Evolutionary conservation across 305 asterid genomes (phyloP), one percentile per base, ranked within the genome.

Genomic region (Solanum hybrid): DNA sequence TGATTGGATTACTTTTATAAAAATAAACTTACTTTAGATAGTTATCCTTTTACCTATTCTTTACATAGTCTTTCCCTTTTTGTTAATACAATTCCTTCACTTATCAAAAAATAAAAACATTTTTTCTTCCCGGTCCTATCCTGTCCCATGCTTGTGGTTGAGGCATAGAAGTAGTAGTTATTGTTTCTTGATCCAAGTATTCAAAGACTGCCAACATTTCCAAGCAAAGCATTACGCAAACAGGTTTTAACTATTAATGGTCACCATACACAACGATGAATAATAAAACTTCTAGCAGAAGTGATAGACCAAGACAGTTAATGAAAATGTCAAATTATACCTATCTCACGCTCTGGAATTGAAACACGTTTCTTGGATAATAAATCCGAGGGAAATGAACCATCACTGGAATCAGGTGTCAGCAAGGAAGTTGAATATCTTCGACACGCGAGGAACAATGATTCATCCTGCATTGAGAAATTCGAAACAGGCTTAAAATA

Each of bases 361-460:
- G 87, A 75, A 79, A 93, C 92, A 73, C 34, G 86, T 72, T 93
- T 95, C 71, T 94, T 87, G 60, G 96, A 90, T 91, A 94, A 90
- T 85, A 97, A 89, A 79, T 94, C 91, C 5, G 93, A 81, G 26
- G 98, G 97, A 88, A 96, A 93, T 79, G 91, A 75, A 77, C 88
- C 93, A 72, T 94, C 96, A 87, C 93, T 88, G 88, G 94, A 92
- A 93, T 93, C 96, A 35, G 95, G 95, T 60, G 96, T 94, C 93
- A 95, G 91, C 76, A 92, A 90, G 7, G 96, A 86, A 46, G 97
- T 92, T n/a, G 93, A 95, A 90, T 92, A 94, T 90, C 91, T 91
- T 91, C 90, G 91, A 86, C 37, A 88, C 31, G 91, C 86, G 90
- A 90, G 90, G 81, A 90, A 88, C 71, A 91, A 40, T 22, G 89